These are phyloP conservation scores for Ettlia oleoabundans DNA, from an alignment of 139 green algal species.

Conservation along the genomic window DNA sequence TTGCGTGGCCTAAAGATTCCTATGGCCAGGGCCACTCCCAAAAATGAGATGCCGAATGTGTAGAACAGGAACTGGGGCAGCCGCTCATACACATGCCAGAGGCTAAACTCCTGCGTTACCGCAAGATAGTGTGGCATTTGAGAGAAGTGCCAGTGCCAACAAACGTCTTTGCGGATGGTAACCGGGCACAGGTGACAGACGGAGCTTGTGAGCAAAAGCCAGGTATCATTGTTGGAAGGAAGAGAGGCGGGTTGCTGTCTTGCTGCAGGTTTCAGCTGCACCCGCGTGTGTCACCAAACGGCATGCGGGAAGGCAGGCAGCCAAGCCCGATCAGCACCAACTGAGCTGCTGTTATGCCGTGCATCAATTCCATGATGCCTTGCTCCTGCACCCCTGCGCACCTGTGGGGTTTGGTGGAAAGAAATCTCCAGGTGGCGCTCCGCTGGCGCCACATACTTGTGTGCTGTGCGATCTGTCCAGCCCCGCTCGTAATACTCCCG, in stretches of 20 bases:
- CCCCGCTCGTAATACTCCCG: not conserved
- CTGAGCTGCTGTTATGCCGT: no score
- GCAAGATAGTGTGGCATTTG: not conserved
- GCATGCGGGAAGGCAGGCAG: no score
- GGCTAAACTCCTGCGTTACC: slow-evolving; percentile 25
- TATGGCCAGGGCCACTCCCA: slow-evolving; percentile 60
- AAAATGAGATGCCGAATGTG: slow-evolving; percentile 58
- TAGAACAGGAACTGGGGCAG: slow-evolving; percentile 42
- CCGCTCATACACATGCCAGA: slow-evolving; percentile 35
- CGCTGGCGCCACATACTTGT: slow-evolving; percentile 66
- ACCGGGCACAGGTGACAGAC: no score
- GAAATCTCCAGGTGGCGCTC: slow-evolving; percentile 69
- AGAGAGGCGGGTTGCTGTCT: no score
- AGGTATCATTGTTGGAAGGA: no score
- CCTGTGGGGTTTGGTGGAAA: slow-evolving; percentile 62
- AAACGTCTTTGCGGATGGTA: not conserved
- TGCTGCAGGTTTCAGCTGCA: no score
- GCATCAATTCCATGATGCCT: not conserved
- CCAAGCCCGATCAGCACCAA: no score
- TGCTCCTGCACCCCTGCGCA: not conserved
- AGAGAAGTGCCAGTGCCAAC: not conserved
- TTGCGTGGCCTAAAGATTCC: slow-evolving; percentile 69
- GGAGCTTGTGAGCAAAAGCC: no score
- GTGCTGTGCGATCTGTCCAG: slow-evolving; percentile 25
- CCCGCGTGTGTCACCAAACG: no score